Conservation (phyloP, 495 filamentous ascomycete genomes). For the Penicillium atrosanguineum region DNA sequence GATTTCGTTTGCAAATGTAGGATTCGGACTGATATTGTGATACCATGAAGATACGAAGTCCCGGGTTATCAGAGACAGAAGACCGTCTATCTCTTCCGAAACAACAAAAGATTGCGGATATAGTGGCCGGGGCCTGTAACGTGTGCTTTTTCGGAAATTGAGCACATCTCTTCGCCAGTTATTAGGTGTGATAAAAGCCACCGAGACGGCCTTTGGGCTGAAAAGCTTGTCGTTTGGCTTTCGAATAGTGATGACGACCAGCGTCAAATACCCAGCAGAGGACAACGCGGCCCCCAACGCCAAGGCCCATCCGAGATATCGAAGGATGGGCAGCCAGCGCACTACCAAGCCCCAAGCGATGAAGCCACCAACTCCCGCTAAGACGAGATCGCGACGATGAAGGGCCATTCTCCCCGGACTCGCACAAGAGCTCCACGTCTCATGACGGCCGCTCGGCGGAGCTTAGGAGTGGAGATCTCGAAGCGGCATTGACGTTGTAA, state of each 20-base stretch:
- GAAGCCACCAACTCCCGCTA: slow-evolving; percentile 68
- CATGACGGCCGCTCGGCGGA: slow-evolving; percentile 32
- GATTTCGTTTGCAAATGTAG: slow-evolving; percentile 77
- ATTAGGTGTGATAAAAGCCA: slow-evolving; percentile 60
- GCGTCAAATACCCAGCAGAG: slow-evolving; percentile 49
- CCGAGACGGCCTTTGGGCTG: slow-evolving; percentile 27
- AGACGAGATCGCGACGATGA: slow-evolving; percentile 68
- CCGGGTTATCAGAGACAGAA: slow-evolving; percentile 72
- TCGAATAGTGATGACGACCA: slow-evolving; percentile 60
- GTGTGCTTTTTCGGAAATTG: slow-evolving; percentile 50
- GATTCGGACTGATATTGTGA: slow-evolving; percentile 74
- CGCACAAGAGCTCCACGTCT: slow-evolving; percentile 22
- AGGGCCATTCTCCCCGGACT: slow-evolving; percentile 65
- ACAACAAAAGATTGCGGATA: slow-evolving; percentile 77
- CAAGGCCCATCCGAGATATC: slow-evolving; percentile 79
- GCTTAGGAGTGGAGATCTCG: slow-evolving; percentile 20
- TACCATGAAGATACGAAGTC: slow-evolving; percentile 94
- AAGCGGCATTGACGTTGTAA: slow-evolving; percentile 8
- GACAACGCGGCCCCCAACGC: slow-evolving; percentile 60
- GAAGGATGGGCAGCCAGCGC: slow-evolving; percentile 74
- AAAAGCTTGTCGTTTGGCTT: slow-evolving; percentile 32
- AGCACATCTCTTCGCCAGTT: slow-evolving; percentile 68
- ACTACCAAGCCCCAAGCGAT: slow-evolving; percentile 82
- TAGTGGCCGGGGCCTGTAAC: slow-evolving; percentile 57
- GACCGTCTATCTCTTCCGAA: slow-evolving; percentile 74